Conservation (phyloP, 306 rosid genomes). For the Sesbania bispinosa region DNA sequence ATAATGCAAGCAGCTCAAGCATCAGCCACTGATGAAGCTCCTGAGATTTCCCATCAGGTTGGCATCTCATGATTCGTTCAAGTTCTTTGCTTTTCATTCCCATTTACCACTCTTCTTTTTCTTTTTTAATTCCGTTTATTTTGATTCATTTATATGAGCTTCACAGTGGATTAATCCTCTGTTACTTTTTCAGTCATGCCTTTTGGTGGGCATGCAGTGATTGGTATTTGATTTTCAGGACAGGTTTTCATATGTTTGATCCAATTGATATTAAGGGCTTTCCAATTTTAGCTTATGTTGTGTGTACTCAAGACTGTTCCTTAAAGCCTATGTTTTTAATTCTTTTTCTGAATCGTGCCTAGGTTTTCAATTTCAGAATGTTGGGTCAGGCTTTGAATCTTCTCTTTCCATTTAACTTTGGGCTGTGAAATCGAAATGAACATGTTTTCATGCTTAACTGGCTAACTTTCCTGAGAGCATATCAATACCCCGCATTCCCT, state of each 20-base stretch:
- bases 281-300: conserved; percentile 23
- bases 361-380: conserved; percentile 20
- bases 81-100: conserved; percentile 14
- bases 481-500: neutral
- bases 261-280: conserved; percentile 5
- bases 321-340: conserved; percentile 1
- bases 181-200: neutral
- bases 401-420: conserved; percentile 4
- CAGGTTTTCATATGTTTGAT: neutral
- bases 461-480: neutral
- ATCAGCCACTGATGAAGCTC: conserved; percentile 14
- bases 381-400: conserved; percentile 6
- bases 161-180: neutral
- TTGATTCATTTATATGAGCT: neutral
- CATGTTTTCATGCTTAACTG: neutral
- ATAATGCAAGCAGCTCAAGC: conserved; percentile 56
- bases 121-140: neutral
- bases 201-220: conserved; percentile 15
- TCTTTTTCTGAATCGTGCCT: neutral
- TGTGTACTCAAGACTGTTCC: conserved; percentile 3
- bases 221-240: neutral
- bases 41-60: conserved; percentile 37
- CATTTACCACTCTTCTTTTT: neutral
- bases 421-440: neutral
- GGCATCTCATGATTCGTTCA: neutral